Evolutionary conservation across 192 early-diverging fungal genomes (phyloP).

Genomic region (Podila clonocystis): DNA sequence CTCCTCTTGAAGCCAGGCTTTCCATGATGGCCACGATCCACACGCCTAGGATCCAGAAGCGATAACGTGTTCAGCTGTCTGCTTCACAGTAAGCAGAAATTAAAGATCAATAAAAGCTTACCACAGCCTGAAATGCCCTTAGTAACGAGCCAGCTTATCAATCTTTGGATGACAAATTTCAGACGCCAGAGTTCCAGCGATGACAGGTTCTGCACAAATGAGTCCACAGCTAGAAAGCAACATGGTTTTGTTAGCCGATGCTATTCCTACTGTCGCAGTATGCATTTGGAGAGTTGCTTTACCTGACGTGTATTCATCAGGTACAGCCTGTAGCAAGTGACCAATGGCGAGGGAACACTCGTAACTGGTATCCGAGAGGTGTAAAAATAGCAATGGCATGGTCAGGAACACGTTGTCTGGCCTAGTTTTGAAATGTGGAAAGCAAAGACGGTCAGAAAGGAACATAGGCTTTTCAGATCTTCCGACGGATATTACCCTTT

Average conservation of each 20-base stretch:
- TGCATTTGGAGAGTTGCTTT: neutral
- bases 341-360: conserved; percentile 36
- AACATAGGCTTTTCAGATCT: no score
- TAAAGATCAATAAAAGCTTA: neutral
- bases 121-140: conserved; percentile 36
- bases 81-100: neutral
- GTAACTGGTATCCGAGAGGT: conserved; percentile 20
- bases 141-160: conserved; percentile 38
- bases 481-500: conserved; percentile 15
- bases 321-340: conserved; percentile 25
- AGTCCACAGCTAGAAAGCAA: conserved; percentile 21
- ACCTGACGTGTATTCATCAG: conserved; percentile 26
- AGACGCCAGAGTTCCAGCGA: conserved; percentile 22
- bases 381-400: conserved; percentile 23
- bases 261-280: neutral
- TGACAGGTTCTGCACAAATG: conserved; percentile 33
- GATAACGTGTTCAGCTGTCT: neutral
- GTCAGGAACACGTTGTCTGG: conserved; percentile 35
- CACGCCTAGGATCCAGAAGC: conserved; percentile 1
- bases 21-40: conserved; percentile 48
- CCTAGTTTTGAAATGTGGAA: neutral
- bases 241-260: no score
- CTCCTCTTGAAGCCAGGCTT: conserved; percentile 41
- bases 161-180: conserved; percentile 24
- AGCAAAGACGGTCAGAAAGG: no score